phyloP scores from a whole-genome alignment of 257 asterid species.

The Leonotis leonurus region DNA sequence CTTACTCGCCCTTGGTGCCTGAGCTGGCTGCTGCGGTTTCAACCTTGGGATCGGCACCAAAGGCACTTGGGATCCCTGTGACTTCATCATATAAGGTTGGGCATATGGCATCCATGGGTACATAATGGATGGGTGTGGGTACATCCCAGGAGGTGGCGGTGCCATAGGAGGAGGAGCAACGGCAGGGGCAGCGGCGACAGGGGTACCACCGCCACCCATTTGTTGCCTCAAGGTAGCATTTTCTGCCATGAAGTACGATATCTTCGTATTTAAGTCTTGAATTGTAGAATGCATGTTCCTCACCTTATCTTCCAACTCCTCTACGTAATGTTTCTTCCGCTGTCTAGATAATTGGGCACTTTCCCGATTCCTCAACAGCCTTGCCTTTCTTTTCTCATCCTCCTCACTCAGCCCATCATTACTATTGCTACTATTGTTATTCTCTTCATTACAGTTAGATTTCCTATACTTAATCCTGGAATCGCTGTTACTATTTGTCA shows the following conservation, averaged over 20 bases:
- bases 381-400: conserved; percentile 72
- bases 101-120: conserved; percentile 92
- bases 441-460: conserved; percentile 26
- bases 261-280: conserved; percentile 77
- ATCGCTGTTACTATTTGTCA: conserved; percentile 18
- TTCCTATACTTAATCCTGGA: conserved; percentile 46
- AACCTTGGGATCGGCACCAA: conserved; percentile 90
- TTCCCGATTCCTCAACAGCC: conserved; percentile 94
- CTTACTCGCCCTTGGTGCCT: conserved; percentile 50
- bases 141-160: conserved; percentile 68
- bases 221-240: conserved; percentile 75
- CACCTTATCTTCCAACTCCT: conserved; percentile 92
- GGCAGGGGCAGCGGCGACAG: not conserved
- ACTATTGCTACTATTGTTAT: conserved; percentile 22
- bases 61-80: conserved; percentile 96
- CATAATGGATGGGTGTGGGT: conserved; percentile 67
- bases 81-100: conserved; percentile 77
- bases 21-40: conserved; percentile 53
- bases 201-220: conserved; percentile 42
- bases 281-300: conserved; percentile 83
- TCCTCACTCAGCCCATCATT: conserved; percentile 41
- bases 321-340: conserved; percentile 90
- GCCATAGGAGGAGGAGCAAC: conserved; percentile 42
- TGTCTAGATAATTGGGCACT: conserved; percentile 96
- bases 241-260: conserved; percentile 73